Base-by-base conservation (phyloP, 2,329 filamentous ascomycete genomes). In the Diplodia seriata region DNA sequence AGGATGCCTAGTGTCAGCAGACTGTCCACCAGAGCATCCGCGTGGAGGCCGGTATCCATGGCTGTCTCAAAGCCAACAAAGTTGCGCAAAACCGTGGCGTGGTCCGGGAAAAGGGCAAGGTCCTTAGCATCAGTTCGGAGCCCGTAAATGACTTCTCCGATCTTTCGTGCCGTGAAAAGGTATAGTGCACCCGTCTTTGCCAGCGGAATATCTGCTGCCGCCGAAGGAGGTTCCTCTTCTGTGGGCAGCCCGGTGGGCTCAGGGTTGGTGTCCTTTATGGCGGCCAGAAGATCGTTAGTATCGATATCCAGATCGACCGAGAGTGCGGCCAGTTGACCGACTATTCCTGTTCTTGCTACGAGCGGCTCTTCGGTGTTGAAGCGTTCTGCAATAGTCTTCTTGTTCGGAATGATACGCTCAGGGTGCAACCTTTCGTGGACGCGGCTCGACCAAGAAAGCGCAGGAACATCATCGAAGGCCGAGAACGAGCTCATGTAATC, bases 271-370 rank as follows among this genome's bases (percentile, higher is more conserved):
- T 81, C 72, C 73, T 79, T 70, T 9, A 83, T 76, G 6, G 85
- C 81, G 18, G 76, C 74, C 9, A 85, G 73, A 4, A 88, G 77
- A 9, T 85, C 80, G 9, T 81, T 73, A 12, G 82, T 82, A 29
- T 81, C 75, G 31, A 88, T 72, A 1, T 81, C 82, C 33, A 88
- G 78, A 71, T 88, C 86, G 64, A 87, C 84, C 18, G 89, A 86
- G 65, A 92, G 81, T 20, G 89, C 87, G 81, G 89, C 89, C 29
- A 94, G 79, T 74, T 93, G 89, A 0, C 91, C 91, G n/a, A 92
- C 84, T 56, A 91, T 85, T 7, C 86, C 85, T 70, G 91, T 87
- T 68, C 87, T 84, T 18, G 85, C 85, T 68, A 87, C 84, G 38
- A 92, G 78, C 50, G 84, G 80, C 50, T 88, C 84, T 15, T 91